phyloP scores from a whole-genome alignment of 164 flowering plant species.

The Sextonia rubra region DNA sequence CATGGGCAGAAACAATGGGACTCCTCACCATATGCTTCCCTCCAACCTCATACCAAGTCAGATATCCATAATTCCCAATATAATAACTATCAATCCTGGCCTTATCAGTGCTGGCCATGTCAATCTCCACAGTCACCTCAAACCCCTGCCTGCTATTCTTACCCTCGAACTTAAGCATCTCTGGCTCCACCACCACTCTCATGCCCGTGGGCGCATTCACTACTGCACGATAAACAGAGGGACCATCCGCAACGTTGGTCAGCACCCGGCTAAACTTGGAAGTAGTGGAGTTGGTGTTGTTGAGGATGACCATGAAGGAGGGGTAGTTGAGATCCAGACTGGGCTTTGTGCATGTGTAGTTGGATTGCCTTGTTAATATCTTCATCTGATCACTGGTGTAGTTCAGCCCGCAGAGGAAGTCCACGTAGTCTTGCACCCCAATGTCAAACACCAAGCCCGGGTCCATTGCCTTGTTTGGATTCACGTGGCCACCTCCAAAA shows the following conservation, averaged over 20 bases:
- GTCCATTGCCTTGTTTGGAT: slow-evolving; percentile 39
- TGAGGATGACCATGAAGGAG: slow-evolving; percentile 24
- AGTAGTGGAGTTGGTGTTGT: slow-evolving; percentile 17
- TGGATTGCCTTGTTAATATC: slow-evolving; percentile 20
- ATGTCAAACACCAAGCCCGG: slow-evolving; percentile 41
- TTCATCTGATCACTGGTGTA: slow-evolving; percentile 25
- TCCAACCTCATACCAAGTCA: slow-evolving; percentile 42
- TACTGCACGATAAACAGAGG: slow-evolving; percentile 14
- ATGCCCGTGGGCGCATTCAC: slow-evolving; percentile 13
- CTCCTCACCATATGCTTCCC: slow-evolving; percentile 44
- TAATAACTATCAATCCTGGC: slow-evolving; percentile 9
- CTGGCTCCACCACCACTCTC: slow-evolving; percentile 7
- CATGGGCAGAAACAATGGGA: slow-evolving; percentile 36
- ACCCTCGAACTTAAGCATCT: not conserved
- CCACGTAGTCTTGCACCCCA: slow-evolving; percentile 19
- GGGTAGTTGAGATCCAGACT: slow-evolving; percentile 31
- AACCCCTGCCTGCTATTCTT: slow-evolving; percentile 10
- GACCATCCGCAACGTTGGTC: slow-evolving; percentile 14
- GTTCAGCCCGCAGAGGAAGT: slow-evolving; percentile 30
- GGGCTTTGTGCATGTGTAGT: slow-evolving; percentile 17
- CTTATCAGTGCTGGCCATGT: not conserved
- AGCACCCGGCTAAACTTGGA: slow-evolving; percentile 18
- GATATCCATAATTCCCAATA: slow-evolving; percentile 33
- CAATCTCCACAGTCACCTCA: slow-evolving; percentile 22
- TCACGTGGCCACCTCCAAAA: slow-evolving; percentile 34